Conservation (phyloP, 2,329 filamentous ascomycete genomes). For the Monosporascus sp. region DNA sequence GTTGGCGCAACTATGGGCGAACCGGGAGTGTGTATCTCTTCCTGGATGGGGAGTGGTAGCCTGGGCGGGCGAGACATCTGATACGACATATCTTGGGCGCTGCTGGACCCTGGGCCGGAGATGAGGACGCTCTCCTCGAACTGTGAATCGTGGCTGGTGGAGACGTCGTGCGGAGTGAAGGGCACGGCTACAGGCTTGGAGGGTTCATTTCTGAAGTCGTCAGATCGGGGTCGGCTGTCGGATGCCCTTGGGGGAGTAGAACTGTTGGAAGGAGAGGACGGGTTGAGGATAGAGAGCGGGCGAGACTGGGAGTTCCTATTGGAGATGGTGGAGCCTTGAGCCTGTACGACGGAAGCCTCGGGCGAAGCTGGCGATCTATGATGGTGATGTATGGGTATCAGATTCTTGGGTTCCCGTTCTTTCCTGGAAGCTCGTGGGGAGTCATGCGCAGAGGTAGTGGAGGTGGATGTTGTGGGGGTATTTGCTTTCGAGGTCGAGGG, state of each 20-base stretch:
- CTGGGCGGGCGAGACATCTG: slow-evolving; percentile 68
- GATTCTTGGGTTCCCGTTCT: slow-evolving; percentile 39
- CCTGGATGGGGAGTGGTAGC: slow-evolving; percentile 86
- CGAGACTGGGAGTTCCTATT: slow-evolving; percentile 43
- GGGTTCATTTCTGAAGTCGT: slow-evolving; percentile 32
- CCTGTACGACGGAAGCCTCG: slow-evolving; percentile 57
- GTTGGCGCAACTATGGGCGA: slow-evolving; percentile 79
- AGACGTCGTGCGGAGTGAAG: slow-evolving; percentile 24
- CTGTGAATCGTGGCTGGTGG: slow-evolving; percentile 28
- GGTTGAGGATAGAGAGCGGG: slow-evolving; percentile 44
- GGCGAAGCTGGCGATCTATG: slow-evolving; percentile 51
- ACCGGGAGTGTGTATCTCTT: slow-evolving; percentile 82
- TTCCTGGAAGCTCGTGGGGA: slow-evolving; percentile 32
- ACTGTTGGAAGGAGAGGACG: slow-evolving; percentile 35
- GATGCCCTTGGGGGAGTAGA: slow-evolving; percentile 21
- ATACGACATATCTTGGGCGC: slow-evolving; percentile 59
- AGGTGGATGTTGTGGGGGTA: slow-evolving; percentile 22
- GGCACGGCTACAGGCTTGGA: slow-evolving; percentile 58
- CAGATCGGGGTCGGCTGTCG: slow-evolving; percentile 27
- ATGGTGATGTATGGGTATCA: slow-evolving; percentile 51
- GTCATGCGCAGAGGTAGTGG: slow-evolving; percentile 20
- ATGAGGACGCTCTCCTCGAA: slow-evolving; percentile 34
- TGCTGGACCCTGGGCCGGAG: slow-evolving; percentile 46
- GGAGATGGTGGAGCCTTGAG: slow-evolving; percentile 49
- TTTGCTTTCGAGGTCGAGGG: slow-evolving; percentile 35